phyloP scores from a whole-genome alignment of 805 yeast species.

The Ogataea philodendri region DNA sequence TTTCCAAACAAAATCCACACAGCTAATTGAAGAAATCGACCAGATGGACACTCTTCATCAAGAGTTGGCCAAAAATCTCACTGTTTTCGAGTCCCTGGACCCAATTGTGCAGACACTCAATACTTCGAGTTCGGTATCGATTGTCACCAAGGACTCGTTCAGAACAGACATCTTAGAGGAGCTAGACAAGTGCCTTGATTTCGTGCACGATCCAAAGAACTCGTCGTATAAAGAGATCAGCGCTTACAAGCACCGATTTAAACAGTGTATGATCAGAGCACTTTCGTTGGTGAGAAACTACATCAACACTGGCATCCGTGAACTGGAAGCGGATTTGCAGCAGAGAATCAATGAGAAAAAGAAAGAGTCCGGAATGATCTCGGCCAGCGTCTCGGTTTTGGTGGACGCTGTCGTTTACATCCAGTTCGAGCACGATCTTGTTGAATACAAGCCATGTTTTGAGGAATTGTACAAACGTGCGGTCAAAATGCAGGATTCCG shows the following conservation, averaged over 20 bases:
- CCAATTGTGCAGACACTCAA: constrained; percentile 66
- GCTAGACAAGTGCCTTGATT: constrained; percentile 65
- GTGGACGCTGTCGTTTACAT: constrained; percentile 65
- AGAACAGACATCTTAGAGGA: constrained; percentile 47
- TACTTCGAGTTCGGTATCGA: constrained; percentile 60
- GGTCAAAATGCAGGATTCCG: constrained; percentile 21
- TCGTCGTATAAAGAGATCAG: constrained; percentile 62
- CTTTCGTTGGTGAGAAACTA: constrained; percentile 72
- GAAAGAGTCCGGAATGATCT: constrained; percentile 11
- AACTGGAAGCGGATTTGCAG: constrained; percentile 28
- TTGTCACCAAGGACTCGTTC: constrained; percentile 61
- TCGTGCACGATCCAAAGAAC: constrained; percentile 52
- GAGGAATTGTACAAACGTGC: constrained; percentile 29
- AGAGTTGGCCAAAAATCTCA: constrained; percentile 48
- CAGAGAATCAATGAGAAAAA: constrained; percentile 21
- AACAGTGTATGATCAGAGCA: constrained; percentile 81
- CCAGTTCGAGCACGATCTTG: constrained; percentile 47
- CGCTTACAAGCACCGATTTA: constrained; percentile 65
- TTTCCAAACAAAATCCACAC: constrained; percentile 57
- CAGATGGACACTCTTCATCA: constrained; percentile 41
- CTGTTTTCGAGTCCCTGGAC: constrained; percentile 69
- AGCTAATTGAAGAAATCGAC: constrained; percentile 46
- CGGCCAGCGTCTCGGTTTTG: constrained; percentile 37
- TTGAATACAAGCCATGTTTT: constrained; percentile 22
- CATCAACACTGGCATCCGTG: constrained; percentile 44